A percentile compares a stretch with the other conserved stretches of the same genome.
Conservation (phyloP, 805 yeast genomes). For the Metschnikowia matae region DNA sequence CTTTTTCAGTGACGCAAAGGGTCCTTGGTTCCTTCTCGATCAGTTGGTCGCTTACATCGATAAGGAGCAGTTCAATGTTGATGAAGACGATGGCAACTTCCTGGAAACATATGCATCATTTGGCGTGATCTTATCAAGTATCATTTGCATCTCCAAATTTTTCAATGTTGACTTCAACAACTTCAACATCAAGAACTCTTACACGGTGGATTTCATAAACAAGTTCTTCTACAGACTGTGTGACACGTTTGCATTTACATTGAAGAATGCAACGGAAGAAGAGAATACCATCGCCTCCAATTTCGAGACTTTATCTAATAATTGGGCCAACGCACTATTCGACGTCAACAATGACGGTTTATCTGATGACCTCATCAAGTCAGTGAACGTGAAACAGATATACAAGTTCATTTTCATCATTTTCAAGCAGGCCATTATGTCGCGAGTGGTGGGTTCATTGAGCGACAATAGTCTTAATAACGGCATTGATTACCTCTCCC, state of each 20-base stretch:
- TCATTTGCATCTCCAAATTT: conserved; percentile 22
- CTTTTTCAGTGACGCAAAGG: conserved; percentile 11
- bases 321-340: conserved; percentile 79
- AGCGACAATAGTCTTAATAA: conserved; percentile 59
- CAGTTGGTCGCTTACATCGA: conserved; percentile 19
- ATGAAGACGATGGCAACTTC: conserved; percentile 54
- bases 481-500: conserved; percentile 84
- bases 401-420: conserved; percentile 68
- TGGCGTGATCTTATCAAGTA: conserved; percentile 50
- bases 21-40: conserved; percentile 22
- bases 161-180: conserved; percentile 26
- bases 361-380: conserved; percentile 74
- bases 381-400: conserved; percentile 63
- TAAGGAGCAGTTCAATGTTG: conserved; percentile 20
- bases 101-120: conserved; percentile 68
- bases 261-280: conserved; percentile 20
- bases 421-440: conserved; percentile 65
- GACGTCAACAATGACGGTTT: conserved; percentile 66
- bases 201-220: conserved; percentile 30
- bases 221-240: conserved; percentile 30
- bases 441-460: conserved; percentile 52
- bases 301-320: conserved; percentile 40
- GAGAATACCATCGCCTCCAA: conserved; percentile 29
- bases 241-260: conserved; percentile 26
- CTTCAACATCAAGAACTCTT: conserved; percentile 26